These are phyloP conservation scores for Paraurostyla sp. DNA, from an alignment of 73 alveolate genomes.

Conservation along the genomic window DNA sequence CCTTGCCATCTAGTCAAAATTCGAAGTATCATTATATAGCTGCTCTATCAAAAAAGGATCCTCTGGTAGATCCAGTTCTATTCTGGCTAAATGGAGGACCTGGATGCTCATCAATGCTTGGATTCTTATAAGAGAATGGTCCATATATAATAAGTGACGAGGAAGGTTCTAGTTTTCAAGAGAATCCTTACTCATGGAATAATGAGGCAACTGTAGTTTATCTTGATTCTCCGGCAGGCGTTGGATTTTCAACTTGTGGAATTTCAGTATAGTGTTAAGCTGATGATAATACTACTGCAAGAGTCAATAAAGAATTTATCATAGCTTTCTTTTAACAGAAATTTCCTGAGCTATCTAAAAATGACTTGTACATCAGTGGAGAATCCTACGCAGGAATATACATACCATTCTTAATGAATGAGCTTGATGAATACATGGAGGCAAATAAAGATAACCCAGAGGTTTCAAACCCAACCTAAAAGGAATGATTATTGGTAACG, in stretches of 20 bases:
- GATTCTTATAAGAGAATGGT: constrained; percentile 94
- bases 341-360: constrained; percentile 78
- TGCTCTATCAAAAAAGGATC: constrained; percentile 53
- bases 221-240: constrained; percentile 98
- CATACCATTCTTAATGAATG: constrained; percentile 83
- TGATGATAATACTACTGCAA: constrained; percentile 73
- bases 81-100: constrained; percentile 99
- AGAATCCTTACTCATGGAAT: constrained; percentile 96
- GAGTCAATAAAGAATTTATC: constrained; percentile 83
- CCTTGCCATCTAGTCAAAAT: constrained; percentile 5
- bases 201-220: constrained; percentile 87
- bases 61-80: constrained; percentile 89
- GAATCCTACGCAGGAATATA: constrained; percentile 95
- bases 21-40: constrained; percentile 46
- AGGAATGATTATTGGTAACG: constrained; percentile 92
- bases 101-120: constrained; percentile 97
- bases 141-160: constrained; percentile 90
- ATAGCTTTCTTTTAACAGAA: constrained; percentile 72
- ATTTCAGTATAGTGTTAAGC: constrained; percentile 3
- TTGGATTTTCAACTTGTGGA: constrained; percentile 92
- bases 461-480: constrained; percentile 76
- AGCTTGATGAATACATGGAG: constrained; percentile 72
- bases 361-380: constrained; percentile 87
- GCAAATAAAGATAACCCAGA: not conserved
- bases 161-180: constrained; percentile 79